Evolutionary conservation across 768 basidiomycete species (phyloP).

Genomic region (Lentinula aciculospora): DNA sequence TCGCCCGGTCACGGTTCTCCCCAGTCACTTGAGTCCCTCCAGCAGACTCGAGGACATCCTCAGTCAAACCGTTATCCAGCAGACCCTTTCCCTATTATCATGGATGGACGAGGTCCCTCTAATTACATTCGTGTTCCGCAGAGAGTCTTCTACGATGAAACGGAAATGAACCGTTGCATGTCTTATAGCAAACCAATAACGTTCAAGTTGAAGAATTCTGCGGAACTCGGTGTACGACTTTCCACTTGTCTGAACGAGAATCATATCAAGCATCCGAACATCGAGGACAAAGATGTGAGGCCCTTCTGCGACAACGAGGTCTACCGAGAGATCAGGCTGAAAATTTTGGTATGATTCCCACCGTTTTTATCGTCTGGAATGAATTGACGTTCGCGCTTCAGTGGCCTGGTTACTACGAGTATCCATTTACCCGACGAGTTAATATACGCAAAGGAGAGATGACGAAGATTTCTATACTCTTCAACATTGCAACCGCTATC

Average conservation of each 20-base stretch:
- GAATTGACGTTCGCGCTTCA: slow-evolving; percentile 10
- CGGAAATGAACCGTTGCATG: background rate
- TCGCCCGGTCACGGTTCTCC: background rate
- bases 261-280: background rate
- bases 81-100: background rate
- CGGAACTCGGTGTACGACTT: background rate
- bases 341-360: slow-evolving; percentile 15
- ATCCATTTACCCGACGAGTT: slow-evolving; percentile 31
- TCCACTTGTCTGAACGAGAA: background rate
- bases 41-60: background rate
- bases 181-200: background rate
- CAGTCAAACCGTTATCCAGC: background rate
- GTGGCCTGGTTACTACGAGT: slow-evolving; percentile 46
- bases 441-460: slow-evolving; percentile 25
- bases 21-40: background rate
- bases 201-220: background rate
- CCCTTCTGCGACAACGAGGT: background rate
- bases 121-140: slow-evolving; percentile 2
- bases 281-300: background rate
- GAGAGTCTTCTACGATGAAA: background rate
- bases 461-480: slow-evolving; percentile 24
- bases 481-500: slow-evolving; percentile 23
- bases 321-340: slow-evolving; percentile 22
- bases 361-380: background rate
- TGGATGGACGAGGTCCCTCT: background rate